Conservation (phyloP, 176 grass and related monocot genomes). For the Typha latifolia region DNA sequence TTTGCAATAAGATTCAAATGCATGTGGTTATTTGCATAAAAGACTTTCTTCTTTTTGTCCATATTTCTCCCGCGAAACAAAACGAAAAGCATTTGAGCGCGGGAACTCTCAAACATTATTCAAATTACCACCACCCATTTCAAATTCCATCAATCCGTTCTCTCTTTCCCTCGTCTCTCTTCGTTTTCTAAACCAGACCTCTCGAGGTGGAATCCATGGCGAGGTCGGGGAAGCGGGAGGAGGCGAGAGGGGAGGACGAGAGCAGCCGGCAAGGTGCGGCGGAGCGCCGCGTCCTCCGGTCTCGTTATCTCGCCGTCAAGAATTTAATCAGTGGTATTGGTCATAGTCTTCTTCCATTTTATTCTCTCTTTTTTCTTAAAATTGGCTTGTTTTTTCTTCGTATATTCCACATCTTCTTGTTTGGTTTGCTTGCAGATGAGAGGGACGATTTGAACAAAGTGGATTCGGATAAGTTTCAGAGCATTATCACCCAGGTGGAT, state of each 20-base stretch:
- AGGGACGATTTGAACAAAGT: conserved; percentile 51
- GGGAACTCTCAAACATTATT: too few relatives aligned
- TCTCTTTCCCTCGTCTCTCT: background rate
- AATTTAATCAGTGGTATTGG: conserved; percentile 59
- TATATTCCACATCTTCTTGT: background rate
- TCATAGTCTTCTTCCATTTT: background rate
- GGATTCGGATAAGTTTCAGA: conserved; percentile 54
- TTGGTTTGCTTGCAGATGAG: conserved; percentile 40
- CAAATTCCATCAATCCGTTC: background rate
- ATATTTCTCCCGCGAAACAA: too few relatives aligned
- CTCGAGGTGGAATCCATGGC: conserved; percentile 1
- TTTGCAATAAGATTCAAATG: too few relatives aligned
- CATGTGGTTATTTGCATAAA: too few relatives aligned
- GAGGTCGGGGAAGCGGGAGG: background rate
- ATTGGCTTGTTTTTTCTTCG: background rate
- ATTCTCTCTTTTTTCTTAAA: background rate
- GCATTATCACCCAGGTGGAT: conserved; percentile 73
- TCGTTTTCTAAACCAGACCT: background rate
- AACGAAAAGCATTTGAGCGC: too few relatives aligned
- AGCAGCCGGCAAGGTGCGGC: conserved; percentile 18
- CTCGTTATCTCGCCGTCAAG: conserved; percentile 65
- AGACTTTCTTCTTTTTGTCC: too few relatives aligned
- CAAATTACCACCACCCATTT: too few relatives aligned
- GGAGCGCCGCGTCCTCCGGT: conserved; percentile 65
- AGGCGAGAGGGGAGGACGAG: background rate